A percentile compares a stretch with the other conserved stretches of the same genome.
Conservation (phyloP, 1,139 yeast species). For the Fermentozyma sake region DNA sequence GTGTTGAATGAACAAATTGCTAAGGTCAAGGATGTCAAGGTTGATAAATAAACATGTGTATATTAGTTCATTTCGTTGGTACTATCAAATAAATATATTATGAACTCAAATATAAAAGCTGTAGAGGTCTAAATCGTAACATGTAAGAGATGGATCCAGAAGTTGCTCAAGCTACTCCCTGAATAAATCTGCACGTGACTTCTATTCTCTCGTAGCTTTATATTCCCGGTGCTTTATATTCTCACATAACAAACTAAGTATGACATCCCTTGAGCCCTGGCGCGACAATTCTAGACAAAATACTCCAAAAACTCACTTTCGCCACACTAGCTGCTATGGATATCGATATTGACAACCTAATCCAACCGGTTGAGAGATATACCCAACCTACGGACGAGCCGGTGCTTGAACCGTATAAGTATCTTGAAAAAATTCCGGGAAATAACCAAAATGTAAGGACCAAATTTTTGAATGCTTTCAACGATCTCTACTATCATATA, state of each 20-base stretch:
- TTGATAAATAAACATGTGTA: constrained; percentile 6
- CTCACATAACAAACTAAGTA: too few species aligned
- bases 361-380: background rate
- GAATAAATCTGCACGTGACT: too few species aligned
- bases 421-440: constrained; percentile 12
- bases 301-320: too few species aligned
- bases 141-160: background rate
- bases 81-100: too few species aligned
- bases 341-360: constrained; percentile 1
- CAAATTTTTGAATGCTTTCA: constrained; percentile 12
- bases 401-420: constrained; percentile 11
- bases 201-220: too few species aligned
- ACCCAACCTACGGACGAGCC: constrained; percentile 1
- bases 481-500: constrained; percentile 11
- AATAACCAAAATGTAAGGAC: constrained; percentile 11
- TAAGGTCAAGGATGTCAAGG: constrained; percentile 34
- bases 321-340: too few species aligned
- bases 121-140: background rate
- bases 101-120: too few species aligned
- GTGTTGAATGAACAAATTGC: constrained; percentile 36
- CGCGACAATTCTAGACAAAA: too few species aligned
- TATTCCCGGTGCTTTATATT: too few species aligned
- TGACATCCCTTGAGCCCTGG: too few species aligned
- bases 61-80: too few species aligned
- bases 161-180: too few species aligned